A percentile compares a stretch with the other conserved stretches of the same genome.
Evolutionary conservation across 225 moss, liverwort and hornwort species (phyloP).

Genomic region (Climacium dendroides): DNA sequence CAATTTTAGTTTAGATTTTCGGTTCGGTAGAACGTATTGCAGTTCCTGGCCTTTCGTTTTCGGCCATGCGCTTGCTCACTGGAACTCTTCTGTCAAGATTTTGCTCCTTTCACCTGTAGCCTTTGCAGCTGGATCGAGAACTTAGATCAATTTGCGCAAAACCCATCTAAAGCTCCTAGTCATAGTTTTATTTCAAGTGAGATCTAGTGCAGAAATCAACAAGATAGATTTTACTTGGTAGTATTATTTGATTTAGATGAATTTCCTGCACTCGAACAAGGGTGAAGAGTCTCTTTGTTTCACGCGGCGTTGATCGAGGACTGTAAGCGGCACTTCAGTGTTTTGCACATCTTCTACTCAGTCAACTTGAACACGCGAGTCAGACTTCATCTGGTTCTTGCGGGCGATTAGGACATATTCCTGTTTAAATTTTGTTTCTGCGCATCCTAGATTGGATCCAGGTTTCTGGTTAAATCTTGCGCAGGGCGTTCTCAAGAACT

Average conservation of each 20-base stretch:
- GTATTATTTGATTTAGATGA: neutral
- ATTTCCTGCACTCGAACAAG: neutral
- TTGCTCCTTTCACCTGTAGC: neutral
- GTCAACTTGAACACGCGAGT: neutral
- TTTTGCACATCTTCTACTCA: neutral
- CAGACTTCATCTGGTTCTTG: neutral
- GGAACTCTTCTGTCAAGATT: slow-evolving; percentile 19
- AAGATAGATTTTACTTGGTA: neutral
- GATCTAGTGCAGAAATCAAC: neutral
- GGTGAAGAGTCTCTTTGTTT: neutral
- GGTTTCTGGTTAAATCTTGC: neutral
- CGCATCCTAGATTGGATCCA: neutral
- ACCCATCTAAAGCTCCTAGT: neutral
- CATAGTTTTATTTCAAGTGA: neutral
- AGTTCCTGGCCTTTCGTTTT: neutral
- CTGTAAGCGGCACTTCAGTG: neutral
- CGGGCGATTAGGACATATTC: neutral
- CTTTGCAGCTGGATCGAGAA: neutral
- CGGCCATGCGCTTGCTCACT: slow-evolving; percentile 6
- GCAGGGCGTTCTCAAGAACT: neutral
- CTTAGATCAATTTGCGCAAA: neutral
- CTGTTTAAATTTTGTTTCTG: neutral
- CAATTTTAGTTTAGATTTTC: neutral
- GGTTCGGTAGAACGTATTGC: neutral
- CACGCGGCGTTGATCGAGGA: neutral